A percentile compares a stretch with the other conserved stretches of the same genome.
Evolutionary conservation across 768 basidiomycete genomes (phyloP).

Genomic region (Termitomyces sp.): DNA sequence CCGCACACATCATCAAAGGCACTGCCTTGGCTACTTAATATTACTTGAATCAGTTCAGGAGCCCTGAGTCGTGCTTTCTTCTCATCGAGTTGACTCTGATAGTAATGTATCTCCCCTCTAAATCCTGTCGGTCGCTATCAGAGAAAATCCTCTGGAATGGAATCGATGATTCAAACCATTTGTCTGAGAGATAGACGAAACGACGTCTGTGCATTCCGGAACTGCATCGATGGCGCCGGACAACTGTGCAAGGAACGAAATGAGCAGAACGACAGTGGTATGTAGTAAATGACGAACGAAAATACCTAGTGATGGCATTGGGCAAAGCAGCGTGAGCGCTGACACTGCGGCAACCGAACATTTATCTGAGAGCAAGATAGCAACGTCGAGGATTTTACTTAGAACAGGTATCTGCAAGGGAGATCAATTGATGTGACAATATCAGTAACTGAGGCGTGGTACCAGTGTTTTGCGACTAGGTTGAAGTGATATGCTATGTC

Average conservation of each 20-base stretch:
- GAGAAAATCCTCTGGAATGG: background rate
- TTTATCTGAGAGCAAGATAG: background rate
- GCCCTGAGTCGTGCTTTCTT: background rate
- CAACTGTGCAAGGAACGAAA: background rate
- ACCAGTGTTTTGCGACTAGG: constrained; percentile 5
- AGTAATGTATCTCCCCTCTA: background rate
- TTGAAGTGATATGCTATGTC: background rate
- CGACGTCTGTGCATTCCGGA: background rate
- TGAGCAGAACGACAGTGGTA: background rate
- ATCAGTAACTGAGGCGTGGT: background rate
- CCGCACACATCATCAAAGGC: constrained; percentile 4
- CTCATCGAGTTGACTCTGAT: constrained; percentile 1
- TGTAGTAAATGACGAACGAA: background rate
- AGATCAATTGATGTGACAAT: background rate
- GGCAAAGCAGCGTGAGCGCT: background rate
- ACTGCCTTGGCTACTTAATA: background rate
- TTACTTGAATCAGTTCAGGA: constrained; percentile 1
- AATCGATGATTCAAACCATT: background rate
- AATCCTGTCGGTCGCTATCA: background rate
- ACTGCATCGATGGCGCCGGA: background rate
- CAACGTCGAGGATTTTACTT: background rate
- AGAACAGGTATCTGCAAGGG: background rate
- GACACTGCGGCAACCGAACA: background rate
- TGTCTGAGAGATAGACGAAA: background rate
- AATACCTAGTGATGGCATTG: background rate